Evolutionary conservation across 352 stramenopile species (phyloP).

Genomic region (Pythium biforme): DNA sequence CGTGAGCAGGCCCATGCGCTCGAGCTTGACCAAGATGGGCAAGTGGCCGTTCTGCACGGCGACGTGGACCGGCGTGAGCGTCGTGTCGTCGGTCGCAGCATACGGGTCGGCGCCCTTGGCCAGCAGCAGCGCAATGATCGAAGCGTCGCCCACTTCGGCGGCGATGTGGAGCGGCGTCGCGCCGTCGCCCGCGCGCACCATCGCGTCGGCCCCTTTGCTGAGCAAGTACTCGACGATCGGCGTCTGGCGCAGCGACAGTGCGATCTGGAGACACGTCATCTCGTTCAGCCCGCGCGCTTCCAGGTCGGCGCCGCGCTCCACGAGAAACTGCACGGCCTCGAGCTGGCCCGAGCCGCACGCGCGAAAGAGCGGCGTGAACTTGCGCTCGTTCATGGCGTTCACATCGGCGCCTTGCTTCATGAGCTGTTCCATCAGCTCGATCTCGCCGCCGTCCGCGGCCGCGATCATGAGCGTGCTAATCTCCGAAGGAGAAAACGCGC

Average conservation of each 20-base stretch:
- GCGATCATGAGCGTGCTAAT: conserved; percentile 32
- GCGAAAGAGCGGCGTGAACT: conserved; percentile 31
- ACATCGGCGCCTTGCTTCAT: conserved; percentile 25
- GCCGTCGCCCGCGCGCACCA: conserved; percentile 58
- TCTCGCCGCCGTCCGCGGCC: conserved; percentile 22
- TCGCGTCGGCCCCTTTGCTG: conserved; percentile 40
- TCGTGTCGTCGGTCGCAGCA: conserved; percentile 24
- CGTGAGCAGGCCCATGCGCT: conserved; percentile 23
- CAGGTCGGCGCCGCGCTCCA: conserved; percentile 35
- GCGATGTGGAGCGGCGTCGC: conserved; percentile 68
- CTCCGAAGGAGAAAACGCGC: conserved; percentile 14
- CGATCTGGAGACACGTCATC: conserved; percentile 75
- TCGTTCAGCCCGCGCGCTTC: conserved; percentile 49
- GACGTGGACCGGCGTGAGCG: conserved; percentile 30
- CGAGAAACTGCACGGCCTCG: conserved; percentile 54
- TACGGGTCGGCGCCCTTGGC: conserved; percentile 46
- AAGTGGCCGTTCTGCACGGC: conserved; percentile 29
- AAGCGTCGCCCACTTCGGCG: conserved; percentile 48
- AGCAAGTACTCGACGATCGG: conserved; percentile 56
- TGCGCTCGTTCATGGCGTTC: conserved; percentile 27
- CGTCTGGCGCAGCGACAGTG: conserved; percentile 59
- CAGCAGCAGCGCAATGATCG: conserved; percentile 52
- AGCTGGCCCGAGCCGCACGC: conserved; percentile 46
- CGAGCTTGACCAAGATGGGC: conserved; percentile 27
- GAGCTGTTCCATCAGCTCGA: conserved; percentile 25